A percentile compares a stretch with the other conserved stretches of the same genome.
Conservation (phyloP, 2,329 filamentous ascomycete species). For the Ceratocystis diversiconidia region DNA sequence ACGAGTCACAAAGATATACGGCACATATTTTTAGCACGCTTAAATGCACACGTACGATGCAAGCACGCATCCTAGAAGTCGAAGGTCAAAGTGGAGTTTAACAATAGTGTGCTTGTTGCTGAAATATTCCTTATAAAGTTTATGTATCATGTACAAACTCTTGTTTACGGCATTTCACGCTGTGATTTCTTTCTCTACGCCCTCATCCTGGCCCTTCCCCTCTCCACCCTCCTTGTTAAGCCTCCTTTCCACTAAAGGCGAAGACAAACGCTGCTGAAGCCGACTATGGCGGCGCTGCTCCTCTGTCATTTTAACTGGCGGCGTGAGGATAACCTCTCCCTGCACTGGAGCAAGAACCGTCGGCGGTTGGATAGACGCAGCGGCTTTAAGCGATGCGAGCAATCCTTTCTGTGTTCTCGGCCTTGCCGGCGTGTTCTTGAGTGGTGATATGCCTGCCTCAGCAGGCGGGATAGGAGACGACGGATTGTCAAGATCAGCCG, state of each 20-base stretch:
- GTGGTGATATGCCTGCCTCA: constrained; percentile 37
- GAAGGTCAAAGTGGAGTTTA: no score
- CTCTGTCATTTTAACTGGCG: constrained; percentile 42
- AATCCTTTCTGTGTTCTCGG: constrained; percentile 20
- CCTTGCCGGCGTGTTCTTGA: constrained; percentile 37
- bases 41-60: not conserved
- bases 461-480: constrained; percentile 24
- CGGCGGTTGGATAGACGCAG: constrained; percentile 40
- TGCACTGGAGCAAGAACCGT: constrained; percentile 44
- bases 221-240: not conserved
- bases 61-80: not conserved
- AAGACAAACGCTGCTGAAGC: constrained; percentile 12
- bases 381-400: constrained; percentile 20
- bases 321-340: constrained; percentile 42
- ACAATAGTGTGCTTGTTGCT: no score
- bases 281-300: constrained; percentile 19
- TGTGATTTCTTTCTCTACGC: not conserved
- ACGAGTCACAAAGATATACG: no score
- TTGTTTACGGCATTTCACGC: not conserved
- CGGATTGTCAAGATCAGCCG: constrained; percentile 11
- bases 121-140: not conserved
- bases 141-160: not conserved
- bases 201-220: constrained; percentile 13
- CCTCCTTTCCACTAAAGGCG: not conserved
- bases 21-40: no score